Evolutionary conservation across 768 basidiomycete species (phyloP).

Genomic region (Scleroderma citrinum): DNA sequence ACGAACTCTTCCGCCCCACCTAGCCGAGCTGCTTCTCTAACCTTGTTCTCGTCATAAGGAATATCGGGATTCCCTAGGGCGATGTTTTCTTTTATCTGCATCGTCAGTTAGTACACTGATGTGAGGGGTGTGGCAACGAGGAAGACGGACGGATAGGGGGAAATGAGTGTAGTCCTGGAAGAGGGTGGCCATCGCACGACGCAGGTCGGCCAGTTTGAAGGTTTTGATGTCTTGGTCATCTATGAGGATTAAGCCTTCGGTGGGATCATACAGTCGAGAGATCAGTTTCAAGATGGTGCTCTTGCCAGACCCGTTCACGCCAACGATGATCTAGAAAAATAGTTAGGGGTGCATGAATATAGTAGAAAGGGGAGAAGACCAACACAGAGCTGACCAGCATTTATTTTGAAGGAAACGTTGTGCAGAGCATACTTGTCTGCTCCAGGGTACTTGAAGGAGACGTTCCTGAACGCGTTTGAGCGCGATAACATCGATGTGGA

Average conservation of each 20-base stretch:
- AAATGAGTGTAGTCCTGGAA: constrained; percentile 83
- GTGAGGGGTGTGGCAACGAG: neutral
- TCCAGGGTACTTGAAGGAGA: constrained; percentile 66
- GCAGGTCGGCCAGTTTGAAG: constrained; percentile 56
- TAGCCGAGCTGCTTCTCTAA: constrained; percentile 59
- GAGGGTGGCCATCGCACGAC: constrained; percentile 64
- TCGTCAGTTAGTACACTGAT: neutral
- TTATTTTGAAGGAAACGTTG: constrained; percentile 64
- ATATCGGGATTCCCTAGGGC: constrained; percentile 62
- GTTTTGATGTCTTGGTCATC: constrained; percentile 57
- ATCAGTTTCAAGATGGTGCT: constrained; percentile 75
- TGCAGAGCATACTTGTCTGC: constrained; percentile 46
- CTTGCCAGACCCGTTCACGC: constrained; percentile 75
- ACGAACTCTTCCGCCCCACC: constrained; percentile 69
- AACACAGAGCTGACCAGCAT: constrained; percentile 69
- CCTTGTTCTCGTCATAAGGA: constrained; percentile 46
- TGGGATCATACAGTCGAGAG: constrained; percentile 62
- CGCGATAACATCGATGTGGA: neutral
- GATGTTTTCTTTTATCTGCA: constrained; percentile 73
- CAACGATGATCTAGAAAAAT: constrained; percentile 62
- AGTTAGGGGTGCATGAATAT: neutral
- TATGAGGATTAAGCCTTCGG: constrained; percentile 62
- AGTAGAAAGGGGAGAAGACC: constrained; percentile 15
- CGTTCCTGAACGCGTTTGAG: constrained; percentile 39
- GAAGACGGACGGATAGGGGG: constrained; percentile 59